Evolutionary conservation across 768 basidiomycete species (phyloP).

Genomic region (Exsudoporus frostii): DNA sequence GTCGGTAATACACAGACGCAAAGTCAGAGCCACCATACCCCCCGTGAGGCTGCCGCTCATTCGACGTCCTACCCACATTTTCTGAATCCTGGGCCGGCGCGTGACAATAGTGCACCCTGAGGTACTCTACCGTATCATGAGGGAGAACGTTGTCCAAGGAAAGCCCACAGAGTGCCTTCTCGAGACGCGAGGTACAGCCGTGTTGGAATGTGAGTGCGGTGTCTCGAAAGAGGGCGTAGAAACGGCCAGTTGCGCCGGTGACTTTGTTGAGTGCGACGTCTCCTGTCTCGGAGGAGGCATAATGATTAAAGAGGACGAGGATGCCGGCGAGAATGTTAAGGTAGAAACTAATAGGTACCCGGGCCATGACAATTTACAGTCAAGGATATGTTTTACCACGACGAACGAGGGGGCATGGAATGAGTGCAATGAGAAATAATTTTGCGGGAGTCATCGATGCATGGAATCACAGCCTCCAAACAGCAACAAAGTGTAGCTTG

Average conservation of each 20-base stretch:
- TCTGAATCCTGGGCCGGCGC: not conserved
- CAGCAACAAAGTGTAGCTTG: not conserved
- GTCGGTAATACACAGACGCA: not conserved
- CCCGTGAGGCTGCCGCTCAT: not conserved
- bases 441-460: too few species aligned
- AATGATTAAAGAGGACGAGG: conserved; percentile 18
- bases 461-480: not conserved
- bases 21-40: conserved; percentile 2
- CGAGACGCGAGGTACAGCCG: conserved; percentile 2
- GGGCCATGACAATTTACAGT: conserved; percentile 2
- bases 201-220: conserved; percentile 1
- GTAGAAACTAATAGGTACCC: conserved; percentile 16
- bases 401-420: not conserved
- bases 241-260: conserved; percentile 15
- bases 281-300: conserved; percentile 14
- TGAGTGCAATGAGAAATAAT: not conserved
- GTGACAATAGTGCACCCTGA: conserved; percentile 6
- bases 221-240: conserved; percentile 14
- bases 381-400: not conserved
- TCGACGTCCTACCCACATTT: not conserved
- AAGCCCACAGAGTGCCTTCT: not conserved
- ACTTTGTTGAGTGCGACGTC: conserved; percentile 20
- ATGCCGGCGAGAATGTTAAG: conserved; percentile 18
- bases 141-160: not conserved
- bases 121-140: not conserved